These are phyloP conservation scores for Botrytis fabae DNA, from an alignment of 2,329 filamentous ascomycete genomes.

Conservation along the genomic window DNA sequence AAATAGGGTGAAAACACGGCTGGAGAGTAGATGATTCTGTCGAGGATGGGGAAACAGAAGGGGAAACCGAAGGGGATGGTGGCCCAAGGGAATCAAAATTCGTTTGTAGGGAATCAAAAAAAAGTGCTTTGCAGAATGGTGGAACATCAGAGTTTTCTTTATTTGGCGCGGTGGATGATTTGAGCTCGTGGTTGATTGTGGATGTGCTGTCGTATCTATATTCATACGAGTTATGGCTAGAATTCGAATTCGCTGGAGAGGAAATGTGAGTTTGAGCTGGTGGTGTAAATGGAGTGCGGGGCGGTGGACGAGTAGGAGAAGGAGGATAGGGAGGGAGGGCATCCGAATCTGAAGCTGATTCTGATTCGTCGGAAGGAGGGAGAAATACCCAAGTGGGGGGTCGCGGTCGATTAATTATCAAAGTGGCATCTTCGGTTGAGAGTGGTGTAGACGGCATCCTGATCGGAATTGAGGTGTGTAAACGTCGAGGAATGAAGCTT, in stretches of 20 bases:
- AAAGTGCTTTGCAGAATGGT: background rate
- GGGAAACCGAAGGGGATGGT: background rate
- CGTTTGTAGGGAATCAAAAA: background rate
- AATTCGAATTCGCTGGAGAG: background rate
- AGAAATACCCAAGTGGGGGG: slow-evolving; percentile 15
- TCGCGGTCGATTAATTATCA: slow-evolving; percentile 12
- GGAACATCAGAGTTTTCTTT: background rate
- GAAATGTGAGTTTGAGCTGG: background rate
- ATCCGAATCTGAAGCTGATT: background rate
- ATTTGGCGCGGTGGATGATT: background rate
- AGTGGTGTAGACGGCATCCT: background rate
- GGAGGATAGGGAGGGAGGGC: background rate
- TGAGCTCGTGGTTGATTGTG: background rate
- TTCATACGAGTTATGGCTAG: background rate
- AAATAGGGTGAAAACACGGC: background rate
- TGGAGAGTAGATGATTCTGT: background rate
- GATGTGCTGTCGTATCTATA: background rate
- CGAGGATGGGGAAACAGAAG: background rate
- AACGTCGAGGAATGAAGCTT: background rate
- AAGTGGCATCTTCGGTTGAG: background rate
- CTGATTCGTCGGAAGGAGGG: background rate
- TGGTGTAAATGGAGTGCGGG: background rate
- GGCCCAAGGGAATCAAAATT: background rate
- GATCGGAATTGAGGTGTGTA: background rate
- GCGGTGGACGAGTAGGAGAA: background rate